Conservation (phyloP, 805 yeast species). For the Yarrowia hollandica region DNA sequence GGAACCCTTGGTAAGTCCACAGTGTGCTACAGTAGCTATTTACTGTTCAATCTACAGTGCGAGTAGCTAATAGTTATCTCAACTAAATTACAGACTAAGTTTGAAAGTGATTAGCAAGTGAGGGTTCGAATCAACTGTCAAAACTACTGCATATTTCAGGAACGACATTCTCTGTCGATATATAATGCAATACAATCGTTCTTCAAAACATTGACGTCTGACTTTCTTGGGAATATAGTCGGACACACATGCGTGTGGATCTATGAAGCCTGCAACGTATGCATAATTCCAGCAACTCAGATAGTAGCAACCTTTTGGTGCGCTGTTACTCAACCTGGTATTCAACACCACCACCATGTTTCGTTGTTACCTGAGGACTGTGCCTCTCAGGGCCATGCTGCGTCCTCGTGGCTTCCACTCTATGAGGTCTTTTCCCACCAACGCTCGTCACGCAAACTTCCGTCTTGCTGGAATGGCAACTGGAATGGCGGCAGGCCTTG, state of each 20-base stretch:
- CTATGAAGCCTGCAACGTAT: conserved; percentile 10
- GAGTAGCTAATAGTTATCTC: conserved; percentile 4
- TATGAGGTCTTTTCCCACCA: neutral
- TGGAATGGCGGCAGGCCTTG: conserved; percentile 1
- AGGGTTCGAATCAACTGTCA: no score
- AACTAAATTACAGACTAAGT: conserved; percentile 19
- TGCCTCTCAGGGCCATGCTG: conserved; percentile 3
- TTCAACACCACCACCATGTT: conserved; percentile 22
- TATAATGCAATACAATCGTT: no score
- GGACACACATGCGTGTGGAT: no score
- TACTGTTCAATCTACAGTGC: no score
- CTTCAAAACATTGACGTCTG: no score
- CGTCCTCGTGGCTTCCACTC: conserved; percentile 14
- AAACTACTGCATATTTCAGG: no score
- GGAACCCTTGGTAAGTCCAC: no score
- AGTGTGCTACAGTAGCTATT: no score
- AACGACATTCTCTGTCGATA: no score
- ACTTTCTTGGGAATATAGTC: no score
- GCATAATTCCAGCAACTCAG: conserved; percentile 26
- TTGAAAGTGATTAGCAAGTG: neutral
- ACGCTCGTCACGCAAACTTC: conserved; percentile 2
- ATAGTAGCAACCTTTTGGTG: conserved; percentile 25
- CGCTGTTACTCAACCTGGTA: neutral
- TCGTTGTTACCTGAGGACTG: conserved; percentile 17
- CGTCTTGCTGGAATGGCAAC: conserved; percentile 3